phyloP scores from a whole-genome alignment of 2,329 filamentous ascomycete genomes.

The Pseudogymnoascus sp. region DNA sequence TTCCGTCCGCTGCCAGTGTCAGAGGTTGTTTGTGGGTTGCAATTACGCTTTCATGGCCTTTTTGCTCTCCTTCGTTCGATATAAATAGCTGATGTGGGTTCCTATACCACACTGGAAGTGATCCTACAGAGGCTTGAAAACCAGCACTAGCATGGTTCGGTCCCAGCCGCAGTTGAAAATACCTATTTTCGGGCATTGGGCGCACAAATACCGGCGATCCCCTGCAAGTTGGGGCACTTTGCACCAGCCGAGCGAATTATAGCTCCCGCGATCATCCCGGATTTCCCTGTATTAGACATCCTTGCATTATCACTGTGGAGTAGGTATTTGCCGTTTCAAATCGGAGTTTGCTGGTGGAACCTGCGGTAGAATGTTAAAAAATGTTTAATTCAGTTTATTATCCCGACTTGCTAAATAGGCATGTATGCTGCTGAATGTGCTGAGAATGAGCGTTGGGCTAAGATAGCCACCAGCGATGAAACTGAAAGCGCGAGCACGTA shows the following conservation, averaged over 20 bases:
- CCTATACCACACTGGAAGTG: background rate
- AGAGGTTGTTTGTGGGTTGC: background rate
- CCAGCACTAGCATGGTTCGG: background rate
- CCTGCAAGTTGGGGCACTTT: background rate
- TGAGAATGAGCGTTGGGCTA: background rate
- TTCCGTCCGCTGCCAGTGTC: background rate
- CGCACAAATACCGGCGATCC: background rate
- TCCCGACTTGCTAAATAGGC: background rate
- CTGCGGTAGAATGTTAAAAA: background rate
- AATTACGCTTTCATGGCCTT: background rate
- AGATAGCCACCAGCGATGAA: background rate
- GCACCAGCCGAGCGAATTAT: background rate
- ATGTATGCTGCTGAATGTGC: background rate
- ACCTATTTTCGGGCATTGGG: background rate
- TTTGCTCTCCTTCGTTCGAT: background rate
- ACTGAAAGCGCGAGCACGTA: background rate
- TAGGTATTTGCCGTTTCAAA: background rate
- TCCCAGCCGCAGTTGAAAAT: background rate
- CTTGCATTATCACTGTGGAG: background rate
- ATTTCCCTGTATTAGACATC: background rate
- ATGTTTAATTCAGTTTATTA: background rate
- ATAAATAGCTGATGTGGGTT: background rate
- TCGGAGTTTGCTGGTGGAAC: background rate
- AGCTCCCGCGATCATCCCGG: background rate
- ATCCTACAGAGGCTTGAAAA: background rate